phyloP scores from a whole-genome alignment of 352 stramenopile genomes.

The Ophiocytium majus region DNA sequence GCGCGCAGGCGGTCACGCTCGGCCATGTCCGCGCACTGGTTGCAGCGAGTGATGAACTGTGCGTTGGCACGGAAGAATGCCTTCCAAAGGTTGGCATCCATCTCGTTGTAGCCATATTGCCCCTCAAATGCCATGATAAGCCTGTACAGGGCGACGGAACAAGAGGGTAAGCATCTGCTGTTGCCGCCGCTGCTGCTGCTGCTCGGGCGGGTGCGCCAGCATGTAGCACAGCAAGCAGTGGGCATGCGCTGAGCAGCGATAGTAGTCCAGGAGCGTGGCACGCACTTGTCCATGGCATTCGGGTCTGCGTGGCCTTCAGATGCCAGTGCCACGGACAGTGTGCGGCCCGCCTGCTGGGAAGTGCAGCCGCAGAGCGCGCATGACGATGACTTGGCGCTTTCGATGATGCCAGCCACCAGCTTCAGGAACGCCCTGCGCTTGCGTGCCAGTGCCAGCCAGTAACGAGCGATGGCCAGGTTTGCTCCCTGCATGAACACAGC shows the following conservation, averaged over 20 bases:
- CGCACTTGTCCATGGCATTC: conserved; percentile 71
- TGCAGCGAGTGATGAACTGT: conserved; percentile 86
- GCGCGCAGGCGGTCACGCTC: conserved; percentile 52
- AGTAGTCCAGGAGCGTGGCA: too few species aligned
- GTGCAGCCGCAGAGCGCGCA: conserved; percentile 76
- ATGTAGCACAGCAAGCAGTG: too few species aligned
- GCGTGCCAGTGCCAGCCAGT: conserved; percentile 84
- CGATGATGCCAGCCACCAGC: conserved; percentile 74
- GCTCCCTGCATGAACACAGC: conserved; percentile 64
- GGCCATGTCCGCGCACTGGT: conserved; percentile 73
- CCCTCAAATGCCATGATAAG: conserved; percentile 56
- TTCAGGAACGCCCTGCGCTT: conserved; percentile 85
- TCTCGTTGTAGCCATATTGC: conserved; percentile 77
- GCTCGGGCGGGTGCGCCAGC: too few species aligned
- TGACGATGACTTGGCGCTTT: conserved; percentile 72
- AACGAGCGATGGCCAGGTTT: conserved; percentile 77
- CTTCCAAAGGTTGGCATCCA: conserved; percentile 87
- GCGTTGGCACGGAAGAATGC: conserved; percentile 90
- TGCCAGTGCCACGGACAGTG: conserved; percentile 75
- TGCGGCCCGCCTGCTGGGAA: conserved; percentile 66
- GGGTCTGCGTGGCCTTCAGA: conserved; percentile 65
- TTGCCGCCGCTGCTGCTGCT: too few species aligned
- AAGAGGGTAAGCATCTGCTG: too few species aligned
- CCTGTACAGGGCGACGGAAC: too few species aligned
- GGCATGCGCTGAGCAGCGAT: too few species aligned